phyloP scores from a whole-genome alignment of 805 yeast species.

The Saccharomycopsis synnaedendra region DNA sequence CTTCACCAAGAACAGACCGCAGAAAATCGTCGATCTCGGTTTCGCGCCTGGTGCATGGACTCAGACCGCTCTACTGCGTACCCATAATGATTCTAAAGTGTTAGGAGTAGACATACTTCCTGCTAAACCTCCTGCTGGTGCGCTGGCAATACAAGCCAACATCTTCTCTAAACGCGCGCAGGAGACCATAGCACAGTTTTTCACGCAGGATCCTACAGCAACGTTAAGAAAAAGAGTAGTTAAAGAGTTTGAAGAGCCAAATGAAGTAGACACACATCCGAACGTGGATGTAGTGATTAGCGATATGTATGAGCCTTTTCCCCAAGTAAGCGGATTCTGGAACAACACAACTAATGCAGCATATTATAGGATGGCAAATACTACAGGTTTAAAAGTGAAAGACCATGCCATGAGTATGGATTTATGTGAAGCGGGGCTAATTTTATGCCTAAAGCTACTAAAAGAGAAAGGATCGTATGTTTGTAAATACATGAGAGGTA shows the following conservation, averaged over 20 bases:
- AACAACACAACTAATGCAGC: slow-evolving; percentile 65
- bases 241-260: background rate
- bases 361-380: slow-evolving; percentile 85
- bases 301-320: slow-evolving; percentile 71
- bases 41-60: slow-evolving; percentile 96
- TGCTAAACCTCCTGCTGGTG: slow-evolving; percentile 71
- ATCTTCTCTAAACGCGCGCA: slow-evolving; percentile 64
- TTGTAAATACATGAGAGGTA: slow-evolving; percentile 79
- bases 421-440: slow-evolving; percentile 81
- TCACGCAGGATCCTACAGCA: slow-evolving; percentile 21
- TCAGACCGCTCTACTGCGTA: slow-evolving; percentile 48
- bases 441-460: slow-evolving; percentile 61
- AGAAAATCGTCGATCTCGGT: slow-evolving; percentile 73
- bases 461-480: slow-evolving; percentile 62
- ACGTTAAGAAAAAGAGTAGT: slow-evolving; percentile 17
- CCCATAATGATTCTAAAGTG: slow-evolving; percentile 34
- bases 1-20: slow-evolving; percentile 33
- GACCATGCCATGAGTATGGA: slow-evolving; percentile 78
- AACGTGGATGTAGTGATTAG: slow-evolving; percentile 51
- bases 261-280: background rate
- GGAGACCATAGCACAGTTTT: slow-evolving; percentile 37
- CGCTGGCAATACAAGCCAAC: slow-evolving; percentile 75
- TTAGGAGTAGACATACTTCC: slow-evolving; percentile 79
- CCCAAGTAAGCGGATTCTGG: slow-evolving; percentile 40
- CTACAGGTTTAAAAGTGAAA: slow-evolving; percentile 67